Percentiles rank a stretch among this genome's conserved stretches.
Evolutionary conservation across 2,329 filamentous ascomycete species (phyloP).

Genomic region (Phoma sp.): DNA sequence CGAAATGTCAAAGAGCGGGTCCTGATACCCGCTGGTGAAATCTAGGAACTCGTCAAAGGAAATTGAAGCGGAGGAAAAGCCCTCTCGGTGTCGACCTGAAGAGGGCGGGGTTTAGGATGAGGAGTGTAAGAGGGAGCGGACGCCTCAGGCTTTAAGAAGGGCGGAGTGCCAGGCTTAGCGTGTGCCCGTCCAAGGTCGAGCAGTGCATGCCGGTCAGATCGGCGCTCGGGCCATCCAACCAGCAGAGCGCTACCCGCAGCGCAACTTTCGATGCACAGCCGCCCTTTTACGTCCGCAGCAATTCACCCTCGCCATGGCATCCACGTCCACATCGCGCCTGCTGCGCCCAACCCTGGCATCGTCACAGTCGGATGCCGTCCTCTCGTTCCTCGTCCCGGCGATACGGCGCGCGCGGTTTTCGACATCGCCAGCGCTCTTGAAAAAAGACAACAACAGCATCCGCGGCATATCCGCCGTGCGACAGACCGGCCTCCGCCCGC

Average conservation of each 20-base stretch:
- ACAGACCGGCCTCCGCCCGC: constrained; percentile 70
- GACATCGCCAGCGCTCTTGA: constrained; percentile 58
- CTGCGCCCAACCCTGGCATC: constrained; percentile 32
- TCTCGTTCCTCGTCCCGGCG: constrained; percentile 39
- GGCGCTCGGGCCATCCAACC: constrained; percentile 2
- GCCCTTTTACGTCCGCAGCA: constrained; percentile 23
- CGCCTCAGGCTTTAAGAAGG: constrained; percentile 29
- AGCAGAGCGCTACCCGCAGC: constrained; percentile 10
- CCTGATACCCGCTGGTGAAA: constrained; percentile 46
- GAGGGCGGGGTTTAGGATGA: constrained; percentile 41
- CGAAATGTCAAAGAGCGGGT: constrained; percentile 44
- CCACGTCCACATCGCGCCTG: constrained; percentile 37
- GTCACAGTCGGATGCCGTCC: constrained; percentile 27
- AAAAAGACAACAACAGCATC: constrained; percentile 77
- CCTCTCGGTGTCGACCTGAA: constrained; percentile 43
- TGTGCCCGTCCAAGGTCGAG: no score
- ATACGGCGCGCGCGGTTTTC: constrained; percentile 55
- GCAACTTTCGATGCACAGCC: constrained; percentile 32
- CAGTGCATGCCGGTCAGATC: constrained; percentile 6
- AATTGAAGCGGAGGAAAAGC: constrained; percentile 44
- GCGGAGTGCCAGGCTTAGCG: constrained; percentile 11
- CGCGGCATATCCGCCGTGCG: constrained; percentile 85
- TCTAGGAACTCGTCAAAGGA: constrained; percentile 46
- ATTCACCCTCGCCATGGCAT: constrained; percentile 39
- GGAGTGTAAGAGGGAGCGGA: constrained; percentile 26